Conservation (phyloP, 192 early-diverging fungal genomes). For the Borealophlyctis nickersoniae region DNA sequence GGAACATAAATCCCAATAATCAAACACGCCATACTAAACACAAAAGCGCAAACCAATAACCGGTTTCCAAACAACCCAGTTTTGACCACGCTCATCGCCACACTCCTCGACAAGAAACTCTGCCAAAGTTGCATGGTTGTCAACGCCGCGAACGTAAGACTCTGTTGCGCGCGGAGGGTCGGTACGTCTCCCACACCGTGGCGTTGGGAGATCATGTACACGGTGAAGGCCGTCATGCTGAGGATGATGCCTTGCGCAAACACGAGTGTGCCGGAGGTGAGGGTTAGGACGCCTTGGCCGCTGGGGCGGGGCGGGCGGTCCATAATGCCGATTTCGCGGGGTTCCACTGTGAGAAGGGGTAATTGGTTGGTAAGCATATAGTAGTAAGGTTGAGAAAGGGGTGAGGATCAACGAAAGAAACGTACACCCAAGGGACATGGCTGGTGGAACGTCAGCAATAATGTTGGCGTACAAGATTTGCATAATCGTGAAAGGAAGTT, state of each 20-base stretch:
- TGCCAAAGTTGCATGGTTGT: constrained; percentile 88
- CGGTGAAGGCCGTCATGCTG: constrained; percentile 47
- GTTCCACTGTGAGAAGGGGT: constrained; percentile 61
- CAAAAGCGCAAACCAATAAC: constrained; percentile 76
- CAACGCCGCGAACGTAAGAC: constrained; percentile 74
- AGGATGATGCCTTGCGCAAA: constrained; percentile 74
- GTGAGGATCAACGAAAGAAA: constrained; percentile 4
- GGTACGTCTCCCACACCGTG: constrained; percentile 20
- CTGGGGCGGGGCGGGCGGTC: constrained; percentile 74
- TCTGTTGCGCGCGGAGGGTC: constrained; percentile 42
- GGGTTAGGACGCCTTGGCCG: constrained; percentile 69
- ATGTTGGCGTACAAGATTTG: constrained; percentile 98
- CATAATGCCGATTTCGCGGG: constrained; percentile 84
- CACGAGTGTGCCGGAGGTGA: constrained; percentile 59
- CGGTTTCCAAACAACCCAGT: constrained; percentile 72
- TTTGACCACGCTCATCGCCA: constrained; percentile 69
- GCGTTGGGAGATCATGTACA: constrained; percentile 29
- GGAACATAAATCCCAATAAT: constrained; percentile 81
- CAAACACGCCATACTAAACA: constrained; percentile 66
- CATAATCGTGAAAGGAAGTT: constrained; percentile 84
- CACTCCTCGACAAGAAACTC: constrained; percentile 76
- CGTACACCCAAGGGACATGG: constrained; percentile 77
- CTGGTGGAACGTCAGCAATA: constrained; percentile 95
- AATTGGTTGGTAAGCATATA: not conserved
- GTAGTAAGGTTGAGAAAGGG: not conserved